These are phyloP conservation scores for Claviceps arundinis DNA, from an alignment of 2,329 filamentous ascomycete species.

Conservation along the genomic window DNA sequence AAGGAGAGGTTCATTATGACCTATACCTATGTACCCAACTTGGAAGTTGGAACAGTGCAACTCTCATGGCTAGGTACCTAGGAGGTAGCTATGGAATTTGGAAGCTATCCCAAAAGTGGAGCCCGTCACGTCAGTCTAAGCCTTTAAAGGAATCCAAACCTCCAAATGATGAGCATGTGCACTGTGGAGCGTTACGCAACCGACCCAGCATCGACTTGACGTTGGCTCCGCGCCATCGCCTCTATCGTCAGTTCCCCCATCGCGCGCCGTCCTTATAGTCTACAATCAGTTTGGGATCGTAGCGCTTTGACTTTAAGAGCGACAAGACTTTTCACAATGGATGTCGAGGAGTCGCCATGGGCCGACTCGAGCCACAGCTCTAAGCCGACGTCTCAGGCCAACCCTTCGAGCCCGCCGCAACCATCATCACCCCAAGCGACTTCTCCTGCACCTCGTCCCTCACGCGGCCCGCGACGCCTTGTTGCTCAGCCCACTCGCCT, in stretches of 20 bases:
- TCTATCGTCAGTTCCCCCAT: not conserved
- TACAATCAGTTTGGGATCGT: not conserved
- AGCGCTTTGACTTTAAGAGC: not conserved
- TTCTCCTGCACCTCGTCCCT: conserved; percentile 25
- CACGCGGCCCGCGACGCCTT: conserved; percentile 45
- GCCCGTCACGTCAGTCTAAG: not conserved
- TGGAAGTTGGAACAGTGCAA: too few relatives aligned
- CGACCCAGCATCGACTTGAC: conserved; percentile 1
- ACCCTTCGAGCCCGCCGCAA: conserved; percentile 18
- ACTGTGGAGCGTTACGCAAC: conserved; percentile 4
- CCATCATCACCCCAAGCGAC: conserved; percentile 8
- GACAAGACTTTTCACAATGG: conserved; percentile 22
- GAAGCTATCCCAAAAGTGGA: conserved; percentile 2
- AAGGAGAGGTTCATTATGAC: too few relatives aligned
- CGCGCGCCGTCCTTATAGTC: not conserved
- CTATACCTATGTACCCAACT: not conserved
- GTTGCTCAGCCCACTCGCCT: conserved; percentile 66
- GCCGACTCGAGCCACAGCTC: conserved; percentile 29
- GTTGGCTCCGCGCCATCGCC: conserved; percentile 2
- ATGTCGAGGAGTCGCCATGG: conserved; percentile 41
- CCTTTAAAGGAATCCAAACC: not conserved
- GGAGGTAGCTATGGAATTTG: not conserved
- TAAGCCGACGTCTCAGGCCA: conserved; percentile 18
- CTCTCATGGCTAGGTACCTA: too few relatives aligned
- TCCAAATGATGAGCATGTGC: not conserved